A percentile compares a stretch with the other conserved stretches of the same genome.
Conservation (phyloP, 1,139 yeast genomes). For the Petasospora rhodanensis region DNA sequence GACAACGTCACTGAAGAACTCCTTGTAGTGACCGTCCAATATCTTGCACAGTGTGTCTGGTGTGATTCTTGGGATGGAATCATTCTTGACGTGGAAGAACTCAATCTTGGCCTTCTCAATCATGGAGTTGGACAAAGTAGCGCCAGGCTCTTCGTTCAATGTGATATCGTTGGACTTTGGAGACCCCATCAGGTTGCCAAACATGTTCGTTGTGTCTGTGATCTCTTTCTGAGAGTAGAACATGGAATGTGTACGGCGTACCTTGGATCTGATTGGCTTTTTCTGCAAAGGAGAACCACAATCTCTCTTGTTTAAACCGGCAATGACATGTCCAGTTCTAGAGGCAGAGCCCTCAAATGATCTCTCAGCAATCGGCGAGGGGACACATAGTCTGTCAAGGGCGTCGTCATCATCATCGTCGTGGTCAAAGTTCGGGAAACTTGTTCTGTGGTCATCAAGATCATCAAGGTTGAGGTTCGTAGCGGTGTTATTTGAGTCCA, state of each 20-base stretch:
- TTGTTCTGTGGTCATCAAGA: conserved; percentile 4
- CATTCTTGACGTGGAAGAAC: conserved; percentile 46
- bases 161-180: conserved; percentile 16
- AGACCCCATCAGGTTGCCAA: conserved; percentile 23
- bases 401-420: conserved; percentile 11
- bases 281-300: conserved; percentile 30
- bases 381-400: conserved; percentile 25
- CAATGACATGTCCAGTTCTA: neutral
- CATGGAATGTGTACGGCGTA: conserved; percentile 65
- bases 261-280: conserved; percentile 31
- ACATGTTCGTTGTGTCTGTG: conserved; percentile 28
- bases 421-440: conserved; percentile 1
- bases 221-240: conserved; percentile 43
- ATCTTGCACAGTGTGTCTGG: conserved; percentile 61
- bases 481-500: too few species aligned
- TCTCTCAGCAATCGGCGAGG: conserved; percentile 25
- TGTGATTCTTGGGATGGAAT: conserved; percentile 70
- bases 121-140: conserved; percentile 16
- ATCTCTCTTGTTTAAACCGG: conserved; percentile 24
- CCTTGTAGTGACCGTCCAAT: conserved; percentile 49
- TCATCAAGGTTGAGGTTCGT: conserved; percentile 7
- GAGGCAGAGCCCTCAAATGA: conserved; percentile 2
- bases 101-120: conserved; percentile 40
- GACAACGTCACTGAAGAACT: conserved; percentile 54
- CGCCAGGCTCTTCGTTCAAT: conserved; percentile 15